phyloP scores from a whole-genome alignment of 2,329 filamentous ascomycete genomes.

The Botrytis tulipae region DNA sequence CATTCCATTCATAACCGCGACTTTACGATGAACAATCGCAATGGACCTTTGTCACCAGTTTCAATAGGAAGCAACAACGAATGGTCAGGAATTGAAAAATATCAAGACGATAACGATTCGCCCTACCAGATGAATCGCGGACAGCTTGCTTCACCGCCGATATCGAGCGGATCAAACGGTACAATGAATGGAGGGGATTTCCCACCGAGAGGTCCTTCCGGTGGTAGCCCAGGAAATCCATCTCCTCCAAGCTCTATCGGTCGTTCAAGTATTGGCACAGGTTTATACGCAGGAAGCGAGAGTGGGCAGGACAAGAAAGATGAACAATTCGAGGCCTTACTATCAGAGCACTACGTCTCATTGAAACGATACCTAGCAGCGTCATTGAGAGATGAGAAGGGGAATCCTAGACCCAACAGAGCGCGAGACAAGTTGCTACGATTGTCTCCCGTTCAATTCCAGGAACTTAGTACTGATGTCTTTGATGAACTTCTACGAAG shows the following conservation, averaged over 20 bases:
- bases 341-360: conserved; percentile 78
- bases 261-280: conserved; percentile 77
- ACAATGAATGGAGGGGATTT: conserved; percentile 61
- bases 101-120: conserved; percentile 51
- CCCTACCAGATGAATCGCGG: conserved; percentile 54
- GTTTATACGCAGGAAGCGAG: conserved; percentile 64
- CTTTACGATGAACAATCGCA: conserved; percentile 64
- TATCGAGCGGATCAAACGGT: conserved; percentile 60
- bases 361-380: conserved; percentile 66
- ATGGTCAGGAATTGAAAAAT: conserved; percentile 70
- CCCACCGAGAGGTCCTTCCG: conserved; percentile 46
- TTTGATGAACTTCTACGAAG: conserved; percentile 91
- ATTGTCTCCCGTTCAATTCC: conserved; percentile 88
- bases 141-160: conserved; percentile 66
- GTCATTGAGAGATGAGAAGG: conserved; percentile 70
- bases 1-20: conserved; percentile 18
- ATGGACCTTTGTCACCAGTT: conserved; percentile 77
- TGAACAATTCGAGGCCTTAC: conserved; percentile 57
- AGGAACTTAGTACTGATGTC: conserved; percentile 95
- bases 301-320: conserved; percentile 66
- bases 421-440: conserved; percentile 92
- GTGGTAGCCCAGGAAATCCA: conserved; percentile 57
- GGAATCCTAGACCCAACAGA: conserved; percentile 75
- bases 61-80: conserved; percentile 74
- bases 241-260: conserved; percentile 89